These are phyloP conservation scores for Suillus clintonianus DNA, from an alignment of 768 basidiomycete species.

Conservation along the genomic window DNA sequence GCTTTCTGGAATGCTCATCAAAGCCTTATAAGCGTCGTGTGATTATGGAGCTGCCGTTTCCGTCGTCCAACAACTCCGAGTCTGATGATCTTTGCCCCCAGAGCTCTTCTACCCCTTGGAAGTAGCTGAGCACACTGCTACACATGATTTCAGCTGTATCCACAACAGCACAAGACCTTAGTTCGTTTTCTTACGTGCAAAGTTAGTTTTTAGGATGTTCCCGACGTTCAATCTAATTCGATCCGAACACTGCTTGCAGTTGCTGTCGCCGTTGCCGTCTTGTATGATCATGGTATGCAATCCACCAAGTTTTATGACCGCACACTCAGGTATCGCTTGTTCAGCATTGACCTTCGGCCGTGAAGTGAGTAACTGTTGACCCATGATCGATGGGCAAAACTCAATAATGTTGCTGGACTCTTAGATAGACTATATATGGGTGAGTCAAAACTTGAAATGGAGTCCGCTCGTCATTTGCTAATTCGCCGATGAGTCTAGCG, in stretches of 20 bases:
- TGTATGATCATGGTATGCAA: constrained; percentile 31
- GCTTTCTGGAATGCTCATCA: not conserved
- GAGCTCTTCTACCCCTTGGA: not conserved
- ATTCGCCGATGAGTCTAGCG: constrained; percentile 16
- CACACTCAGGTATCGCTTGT: not conserved
- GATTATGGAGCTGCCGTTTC: not conserved
- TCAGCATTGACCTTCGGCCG: constrained; percentile 26
- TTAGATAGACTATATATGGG: constrained; percentile 34
- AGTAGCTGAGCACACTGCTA: not conserved
- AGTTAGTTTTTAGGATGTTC: constrained; percentile 10
- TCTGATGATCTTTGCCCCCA: not conserved
- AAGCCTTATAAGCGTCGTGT: not conserved
- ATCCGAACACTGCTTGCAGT: constrained; percentile 17
- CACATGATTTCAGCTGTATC: not conserved
- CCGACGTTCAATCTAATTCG: not conserved
- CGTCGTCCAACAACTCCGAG: not conserved
- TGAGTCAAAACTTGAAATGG: constrained; percentile 9
- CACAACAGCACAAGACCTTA: not conserved
- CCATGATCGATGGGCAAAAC: not conserved
- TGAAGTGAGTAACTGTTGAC: constrained; percentile 22
- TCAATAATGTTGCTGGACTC: not conserved
- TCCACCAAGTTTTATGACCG: not conserved
- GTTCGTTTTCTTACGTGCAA: constrained; percentile 19
- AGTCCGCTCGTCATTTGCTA: not conserved
- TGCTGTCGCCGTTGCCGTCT: constrained; percentile 26